Evolutionary conservation across 2,329 filamentous ascomycete genomes (phyloP).

Genomic region (Lasiodiplodia theobromae): DNA sequence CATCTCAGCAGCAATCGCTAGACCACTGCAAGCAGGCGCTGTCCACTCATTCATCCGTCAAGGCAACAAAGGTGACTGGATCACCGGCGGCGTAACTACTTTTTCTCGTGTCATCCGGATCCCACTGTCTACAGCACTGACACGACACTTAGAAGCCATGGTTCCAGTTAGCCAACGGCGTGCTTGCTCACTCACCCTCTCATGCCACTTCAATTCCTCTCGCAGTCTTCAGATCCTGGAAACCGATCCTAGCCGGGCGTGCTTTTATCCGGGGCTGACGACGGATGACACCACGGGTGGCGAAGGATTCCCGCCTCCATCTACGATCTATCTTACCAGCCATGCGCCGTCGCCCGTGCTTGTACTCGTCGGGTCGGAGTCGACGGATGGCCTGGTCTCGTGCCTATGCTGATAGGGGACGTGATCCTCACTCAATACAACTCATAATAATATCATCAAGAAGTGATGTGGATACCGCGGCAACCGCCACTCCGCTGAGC

Average conservation of each 20-base stretch:
- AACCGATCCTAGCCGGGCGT: background rate
- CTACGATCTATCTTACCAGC: background rate
- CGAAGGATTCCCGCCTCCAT: background rate
- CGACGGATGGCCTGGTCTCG: background rate
- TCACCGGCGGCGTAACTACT: background rate
- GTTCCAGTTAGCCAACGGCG: constrained; percentile 11
- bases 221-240: background rate
- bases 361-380: background rate
- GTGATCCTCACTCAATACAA: background rate
- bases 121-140: background rate
- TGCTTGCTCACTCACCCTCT: background rate
- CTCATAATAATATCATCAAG: background rate
- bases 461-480: background rate
- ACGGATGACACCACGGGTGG: constrained; percentile 10
- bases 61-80: background rate
- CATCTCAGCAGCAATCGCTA: constrained; percentile 3
- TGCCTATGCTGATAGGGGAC: background rate
- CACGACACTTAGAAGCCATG: background rate
- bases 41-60: background rate
- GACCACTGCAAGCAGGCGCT: constrained; percentile 2
- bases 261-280: constrained; percentile 4
- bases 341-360: background rate
- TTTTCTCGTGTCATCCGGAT: constrained; percentile 1
- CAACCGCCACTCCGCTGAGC: background rate
- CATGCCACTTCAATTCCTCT: background rate